Conservation (phyloP, 805 yeast genomes). For the Zygoascus tannicola region DNA sequence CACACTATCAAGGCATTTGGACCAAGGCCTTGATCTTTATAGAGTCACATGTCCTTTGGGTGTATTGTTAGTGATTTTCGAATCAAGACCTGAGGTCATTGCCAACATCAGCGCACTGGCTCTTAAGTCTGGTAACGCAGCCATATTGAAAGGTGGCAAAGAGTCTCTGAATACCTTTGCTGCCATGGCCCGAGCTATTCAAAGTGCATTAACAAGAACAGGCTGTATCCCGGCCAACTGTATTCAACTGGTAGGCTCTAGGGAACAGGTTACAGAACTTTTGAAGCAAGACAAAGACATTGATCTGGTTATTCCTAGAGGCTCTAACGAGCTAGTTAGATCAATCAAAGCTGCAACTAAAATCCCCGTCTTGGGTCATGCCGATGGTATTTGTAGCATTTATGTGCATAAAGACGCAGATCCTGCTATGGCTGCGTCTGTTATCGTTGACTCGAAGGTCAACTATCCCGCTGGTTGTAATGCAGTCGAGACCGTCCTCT, state of each 20-base stretch:
- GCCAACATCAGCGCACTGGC: conserved; percentile 96
- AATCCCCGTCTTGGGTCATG: conserved; percentile 97
- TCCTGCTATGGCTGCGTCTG: conserved; percentile 60
- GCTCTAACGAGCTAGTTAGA: conserved; percentile 87
- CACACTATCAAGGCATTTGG: conserved; percentile 74
- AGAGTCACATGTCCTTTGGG: conserved; percentile 93
- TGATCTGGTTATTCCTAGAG: conserved; percentile 94
- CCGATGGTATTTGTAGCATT: conserved; percentile 93
- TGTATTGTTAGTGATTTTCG: conserved; percentile 84
- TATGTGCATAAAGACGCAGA: conserved; percentile 75
- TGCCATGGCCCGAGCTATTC: conserved; percentile 67
- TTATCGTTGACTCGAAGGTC: conserved; percentile 81
- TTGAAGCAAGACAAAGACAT: conserved; percentile 79
- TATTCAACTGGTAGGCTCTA: conserved; percentile 76
- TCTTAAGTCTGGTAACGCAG: conserved; percentile 93
- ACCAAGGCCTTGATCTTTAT: conserved; percentile 77
- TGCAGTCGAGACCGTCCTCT: conserved; percentile 80
- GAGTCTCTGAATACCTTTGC: conserved; percentile 81
- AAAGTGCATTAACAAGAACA: conserved; percentile 49
- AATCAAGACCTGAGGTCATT: conserved; percentile 95
- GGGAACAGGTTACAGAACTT: conserved; percentile 82
- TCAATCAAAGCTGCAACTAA: conserved; percentile 79
- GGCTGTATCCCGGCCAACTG: conserved; percentile 64
- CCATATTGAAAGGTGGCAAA: conserved; percentile 95
- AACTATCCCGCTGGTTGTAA: conserved; percentile 99